These are phyloP conservation scores for Diplodia corticola DNA, from an alignment of 2,329 filamentous ascomycete species.

Conservation along the genomic window DNA sequence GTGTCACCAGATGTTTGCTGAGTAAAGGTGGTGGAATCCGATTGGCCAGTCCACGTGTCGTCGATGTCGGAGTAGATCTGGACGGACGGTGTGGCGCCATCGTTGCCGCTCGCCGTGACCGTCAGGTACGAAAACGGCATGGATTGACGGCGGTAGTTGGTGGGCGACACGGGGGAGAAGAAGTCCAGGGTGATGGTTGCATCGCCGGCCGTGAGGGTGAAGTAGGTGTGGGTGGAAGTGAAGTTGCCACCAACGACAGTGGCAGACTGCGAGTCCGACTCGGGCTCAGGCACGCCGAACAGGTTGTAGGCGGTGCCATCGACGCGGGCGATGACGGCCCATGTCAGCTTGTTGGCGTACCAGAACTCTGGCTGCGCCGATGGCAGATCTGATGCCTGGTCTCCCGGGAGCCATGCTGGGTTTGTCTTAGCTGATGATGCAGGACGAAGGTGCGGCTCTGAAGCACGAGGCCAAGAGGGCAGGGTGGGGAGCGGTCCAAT, in stretches of 20 bases:
- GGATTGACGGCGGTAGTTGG: constrained; percentile 46
- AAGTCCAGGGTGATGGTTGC: constrained; percentile 45
- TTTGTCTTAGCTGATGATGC: constrained; percentile 20
- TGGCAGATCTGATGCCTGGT: constrained; percentile 40
- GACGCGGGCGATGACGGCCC: constrained; percentile 46
- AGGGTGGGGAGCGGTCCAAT: constrained; percentile 17
- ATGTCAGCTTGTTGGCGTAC: constrained; percentile 44
- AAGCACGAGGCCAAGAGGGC: background rate
- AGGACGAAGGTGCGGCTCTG: constrained; percentile 16
- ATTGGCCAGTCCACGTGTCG: constrained; percentile 45
- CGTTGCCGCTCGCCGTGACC: constrained; percentile 33
- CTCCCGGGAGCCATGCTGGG: constrained; percentile 46
- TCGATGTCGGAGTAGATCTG: constrained; percentile 49
- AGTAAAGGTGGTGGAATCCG: constrained; percentile 28
- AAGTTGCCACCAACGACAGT: constrained; percentile 40
- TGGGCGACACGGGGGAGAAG: constrained; percentile 47
- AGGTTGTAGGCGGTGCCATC: constrained; percentile 45
- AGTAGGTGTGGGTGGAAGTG: constrained; percentile 46
- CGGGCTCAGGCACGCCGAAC: constrained; percentile 40
- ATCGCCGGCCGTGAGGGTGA: constrained; percentile 41
- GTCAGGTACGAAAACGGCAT: constrained; percentile 49
- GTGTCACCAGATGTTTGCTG: constrained; percentile 32
- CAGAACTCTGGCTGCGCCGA: constrained; percentile 46
- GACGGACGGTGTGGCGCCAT: constrained; percentile 29
- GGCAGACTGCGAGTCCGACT: constrained; percentile 34